phyloP scores from a whole-genome alignment of 2,329 filamentous ascomycete genomes.

The Alternaria sp. region DNA sequence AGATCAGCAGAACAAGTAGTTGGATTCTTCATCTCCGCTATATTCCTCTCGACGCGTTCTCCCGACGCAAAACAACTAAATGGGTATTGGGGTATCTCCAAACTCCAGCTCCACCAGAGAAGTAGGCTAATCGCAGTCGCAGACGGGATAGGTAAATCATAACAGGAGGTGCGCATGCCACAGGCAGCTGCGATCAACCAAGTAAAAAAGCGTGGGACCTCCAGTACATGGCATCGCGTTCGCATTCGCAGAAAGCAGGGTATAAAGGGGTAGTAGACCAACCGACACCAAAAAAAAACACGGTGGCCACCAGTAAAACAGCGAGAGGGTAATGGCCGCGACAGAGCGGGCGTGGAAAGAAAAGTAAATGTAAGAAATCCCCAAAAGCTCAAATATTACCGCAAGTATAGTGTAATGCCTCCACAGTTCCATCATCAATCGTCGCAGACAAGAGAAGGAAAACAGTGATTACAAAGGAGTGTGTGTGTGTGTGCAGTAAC shows the following conservation, averaged over 20 bases:
- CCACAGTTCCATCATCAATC: slow-evolving; percentile 34
- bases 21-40: background rate
- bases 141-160: slow-evolving; percentile 18
- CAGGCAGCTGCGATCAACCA: slow-evolving; percentile 12
- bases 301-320: slow-evolving; percentile 12
- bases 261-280: slow-evolving; percentile 6
- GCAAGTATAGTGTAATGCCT: slow-evolving; percentile 18
- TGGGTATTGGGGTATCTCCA: slow-evolving; percentile 50
- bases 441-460: slow-evolving; percentile 39
- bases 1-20: background rate
- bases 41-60: background rate
- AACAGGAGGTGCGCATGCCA: slow-evolving; percentile 21
- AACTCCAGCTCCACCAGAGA: slow-evolving; percentile 54
- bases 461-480: slow-evolving; percentile 36
- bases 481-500: slow-evolving; percentile 34
- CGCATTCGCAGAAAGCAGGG: background rate
- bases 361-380: slow-evolving; percentile 5
- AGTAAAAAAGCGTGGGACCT: background rate
- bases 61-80: slow-evolving; percentile 3
- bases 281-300: slow-evolving; percentile 13
- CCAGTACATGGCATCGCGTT: slow-evolving; percentile 5
- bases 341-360: background rate
- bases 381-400: slow-evolving; percentile 8
- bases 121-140: slow-evolving; percentile 22
- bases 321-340: background rate